Percentiles rank a stretch among this genome's conserved stretches.
Conservation (phyloP, 2,329 filamentous ascomycete genomes). For the Phaeosphaeriaceae sp. region DNA sequence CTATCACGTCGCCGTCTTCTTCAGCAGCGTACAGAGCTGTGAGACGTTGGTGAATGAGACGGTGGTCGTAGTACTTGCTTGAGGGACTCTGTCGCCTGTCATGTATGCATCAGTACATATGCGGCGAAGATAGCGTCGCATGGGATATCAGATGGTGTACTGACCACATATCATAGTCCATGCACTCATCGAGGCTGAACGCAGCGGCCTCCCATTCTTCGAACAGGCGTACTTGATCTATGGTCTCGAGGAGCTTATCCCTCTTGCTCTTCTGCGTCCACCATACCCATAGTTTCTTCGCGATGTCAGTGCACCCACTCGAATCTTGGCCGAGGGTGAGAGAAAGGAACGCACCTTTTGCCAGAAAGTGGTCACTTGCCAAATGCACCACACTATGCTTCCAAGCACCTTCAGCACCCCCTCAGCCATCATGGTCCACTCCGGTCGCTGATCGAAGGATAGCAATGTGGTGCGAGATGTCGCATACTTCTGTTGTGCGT, state of each 20-base stretch:
- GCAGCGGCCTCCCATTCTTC: conserved; percentile 91
- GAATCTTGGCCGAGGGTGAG: background rate
- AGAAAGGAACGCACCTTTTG: conserved; percentile 42
- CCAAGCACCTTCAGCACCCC: conserved; percentile 23
- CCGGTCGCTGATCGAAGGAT: conserved; percentile 16
- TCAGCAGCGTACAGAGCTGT: conserved; percentile 73
- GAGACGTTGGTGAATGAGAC: conserved; percentile 79
- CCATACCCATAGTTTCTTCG: conserved; percentile 72
- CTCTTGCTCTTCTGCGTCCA: conserved; percentile 69
- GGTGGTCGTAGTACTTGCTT: conserved; percentile 84
- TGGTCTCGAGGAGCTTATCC: conserved; percentile 69
- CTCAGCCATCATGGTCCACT: conserved; percentile 30
- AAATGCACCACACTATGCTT: conserved; percentile 40
- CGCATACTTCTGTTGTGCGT: conserved; percentile 35
- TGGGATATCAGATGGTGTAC: conserved; percentile 24
- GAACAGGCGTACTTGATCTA: conserved; percentile 72
- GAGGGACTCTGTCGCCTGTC: conserved; percentile 79
- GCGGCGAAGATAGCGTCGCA: background rate
- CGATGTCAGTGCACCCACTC: conserved; percentile 26
- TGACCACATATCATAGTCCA: conserved; percentile 82
- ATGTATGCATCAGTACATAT: background rate
- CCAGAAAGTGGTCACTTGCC: conserved; percentile 51
- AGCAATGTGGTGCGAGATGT: conserved; percentile 21
- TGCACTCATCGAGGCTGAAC: conserved; percentile 78
- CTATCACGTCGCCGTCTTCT: conserved; percentile 74